Conservation (phyloP, 2,329 filamentous ascomycete genomes). For the Paecilomyces dactylethromorphus region DNA sequence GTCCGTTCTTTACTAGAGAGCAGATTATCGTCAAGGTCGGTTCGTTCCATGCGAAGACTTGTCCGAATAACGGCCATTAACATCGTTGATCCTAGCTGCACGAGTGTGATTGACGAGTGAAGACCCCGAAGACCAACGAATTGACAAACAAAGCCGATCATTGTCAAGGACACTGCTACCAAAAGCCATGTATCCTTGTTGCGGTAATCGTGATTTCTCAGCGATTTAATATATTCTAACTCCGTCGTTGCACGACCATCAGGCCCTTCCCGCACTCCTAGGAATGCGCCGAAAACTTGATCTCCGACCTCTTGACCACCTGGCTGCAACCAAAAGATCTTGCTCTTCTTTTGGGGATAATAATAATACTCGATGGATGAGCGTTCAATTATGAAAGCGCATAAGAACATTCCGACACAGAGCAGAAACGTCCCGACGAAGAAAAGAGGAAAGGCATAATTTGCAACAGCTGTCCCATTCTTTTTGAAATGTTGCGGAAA, state of each 20-base stretch:
- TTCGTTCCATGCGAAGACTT: conserved; percentile 25
- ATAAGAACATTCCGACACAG: conserved; percentile 26
- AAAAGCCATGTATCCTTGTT: conserved; percentile 12
- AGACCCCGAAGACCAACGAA: conserved; percentile 33
- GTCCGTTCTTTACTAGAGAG: conserved; percentile 13
- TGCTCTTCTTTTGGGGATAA: conserved; percentile 17
- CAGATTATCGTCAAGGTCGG: conserved; percentile 21
- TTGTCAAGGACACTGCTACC: conserved; percentile 16
- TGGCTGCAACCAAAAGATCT: conserved; percentile 33
- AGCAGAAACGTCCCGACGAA: conserved; percentile 25
- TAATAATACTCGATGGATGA: conserved; percentile 21
- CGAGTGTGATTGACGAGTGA: conserved; percentile 29
- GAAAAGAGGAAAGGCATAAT: conserved; percentile 29
- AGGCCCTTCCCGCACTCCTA: conserved; percentile 18
- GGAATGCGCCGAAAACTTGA: conserved; percentile 31
- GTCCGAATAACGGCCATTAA: conserved; percentile 31
- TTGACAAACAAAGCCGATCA: conserved; percentile 30
- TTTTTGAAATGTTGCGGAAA: conserved; percentile 20
- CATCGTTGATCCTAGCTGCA: conserved; percentile 28
- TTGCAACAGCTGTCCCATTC: conserved; percentile 14
- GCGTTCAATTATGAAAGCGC: conserved; percentile 27
- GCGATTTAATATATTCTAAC: conserved; percentile 22
- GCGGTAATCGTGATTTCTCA: conserved; percentile 10
- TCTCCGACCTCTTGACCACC: conserved; percentile 31
- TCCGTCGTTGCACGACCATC: conserved; percentile 8